These are phyloP conservation scores for Physcia stellaris DNA, from an alignment of 495 filamentous ascomycete genomes.

Conservation along the genomic window DNA sequence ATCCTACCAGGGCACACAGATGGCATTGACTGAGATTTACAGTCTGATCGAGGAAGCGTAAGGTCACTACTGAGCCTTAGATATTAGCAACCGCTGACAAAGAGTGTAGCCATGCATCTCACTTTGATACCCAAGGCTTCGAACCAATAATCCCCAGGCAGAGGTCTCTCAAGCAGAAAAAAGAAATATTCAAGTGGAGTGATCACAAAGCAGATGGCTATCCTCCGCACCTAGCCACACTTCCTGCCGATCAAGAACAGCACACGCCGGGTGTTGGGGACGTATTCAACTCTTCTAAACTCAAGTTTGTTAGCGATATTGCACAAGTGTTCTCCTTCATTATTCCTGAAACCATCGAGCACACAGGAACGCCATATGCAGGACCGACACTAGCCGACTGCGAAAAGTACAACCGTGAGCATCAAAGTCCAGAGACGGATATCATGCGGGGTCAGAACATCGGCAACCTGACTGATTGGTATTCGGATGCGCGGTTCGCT, in stretches of 20 bases:
- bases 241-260: slow-evolving; percentile 17
- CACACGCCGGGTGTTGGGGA: no score
- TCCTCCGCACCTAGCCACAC: slow-evolving; percentile 23
- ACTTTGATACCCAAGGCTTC: not conserved
- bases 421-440: slow-evolving; percentile 21
- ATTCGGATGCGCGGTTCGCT: slow-evolving; percentile 33
- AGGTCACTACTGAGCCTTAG: slow-evolving; percentile 3
- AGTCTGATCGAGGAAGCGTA: slow-evolving; percentile 25
- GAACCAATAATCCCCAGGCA: not conserved
- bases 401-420: slow-evolving; percentile 24
- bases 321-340: slow-evolving; percentile 22
- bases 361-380: slow-evolving; percentile 17
- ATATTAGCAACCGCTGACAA: not conserved
- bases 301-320: slow-evolving; percentile 21
- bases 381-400: slow-evolving; percentile 26
- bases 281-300: slow-evolving; percentile 22
- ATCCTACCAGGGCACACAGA: slow-evolving; percentile 26
- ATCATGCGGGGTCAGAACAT: slow-evolving; percentile 27
- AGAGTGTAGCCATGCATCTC: not conserved
- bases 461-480: slow-evolving; percentile 33
- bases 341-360: slow-evolving; percentile 18
- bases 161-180: not conserved
- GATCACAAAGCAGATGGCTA: slow-evolving; percentile 11
- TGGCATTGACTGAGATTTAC: slow-evolving; percentile 27
- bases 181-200: not conserved